Evolutionary conservation across 805 yeast species (phyloP), one percentile per base, ranked within the genome.

Genomic region (Saturnispora ahearnii): DNA sequence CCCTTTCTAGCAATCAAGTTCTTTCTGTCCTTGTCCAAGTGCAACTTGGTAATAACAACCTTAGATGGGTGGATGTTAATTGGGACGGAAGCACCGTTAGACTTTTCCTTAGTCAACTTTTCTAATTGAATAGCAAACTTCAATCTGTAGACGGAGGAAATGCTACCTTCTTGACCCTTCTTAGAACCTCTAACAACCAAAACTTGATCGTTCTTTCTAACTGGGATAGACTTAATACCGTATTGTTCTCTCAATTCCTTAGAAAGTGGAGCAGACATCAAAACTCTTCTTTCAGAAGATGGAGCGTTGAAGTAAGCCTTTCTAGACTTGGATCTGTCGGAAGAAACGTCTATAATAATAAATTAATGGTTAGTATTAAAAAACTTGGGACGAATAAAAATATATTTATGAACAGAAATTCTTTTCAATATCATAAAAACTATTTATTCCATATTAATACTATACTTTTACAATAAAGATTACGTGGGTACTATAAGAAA

Each of bases 271-370:
- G 99, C 98, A 69, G 97, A 86, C 84, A 93, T 79, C 74, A 93
- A 78, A 64, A 75, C 78, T 79, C 98, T 87, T 79, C 97, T 87
- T 70, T 78, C 87, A 64, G 91, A 84, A 62, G 99, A 91, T 69
- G 98, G 95, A 65, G 99, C 95, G 69, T 79, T 79, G 91, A 93
- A 93, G 85, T 93, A 87, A 76, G 98, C 98, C 87, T 93, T 93
- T 87, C 99, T 90, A 75, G 97, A 81, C 85, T 93, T 93, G 76
- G 95, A 86, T 82, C 99, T 93, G 73, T 96, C 90, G 74, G 95
- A 84, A 69, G 99, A 89, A 76, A 93, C 98, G 96, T 93, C 96
- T 86, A 49, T 45, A 42, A 15, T n/a, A 37, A 30, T 22, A 29
- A 3, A 2, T 37, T 41, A 50, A 30, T 29, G 49, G 71, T 70